Base-by-base conservation (phyloP, 1,284 basidiomycete species). In the Melampsora larici-populina region DNA sequence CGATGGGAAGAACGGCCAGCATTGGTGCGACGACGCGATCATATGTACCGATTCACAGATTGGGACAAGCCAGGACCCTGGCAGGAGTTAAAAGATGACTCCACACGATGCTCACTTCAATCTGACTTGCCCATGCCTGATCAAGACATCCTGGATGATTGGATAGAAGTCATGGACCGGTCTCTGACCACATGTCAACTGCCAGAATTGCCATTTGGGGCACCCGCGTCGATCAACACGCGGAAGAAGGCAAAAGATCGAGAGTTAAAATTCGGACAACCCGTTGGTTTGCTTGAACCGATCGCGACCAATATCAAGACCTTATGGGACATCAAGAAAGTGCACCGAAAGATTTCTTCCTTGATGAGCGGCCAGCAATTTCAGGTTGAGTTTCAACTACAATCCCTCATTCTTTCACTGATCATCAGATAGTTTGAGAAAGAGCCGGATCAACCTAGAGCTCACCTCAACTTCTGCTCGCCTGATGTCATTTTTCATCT, bases 271-370 rank as follows among this genome's bases (percentile, higher is more conserved):
- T 40, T n/a, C 7, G 43, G 24, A 26, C 21, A 26, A n/a, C 73
- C 46, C 0, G 24, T 55, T 26, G 65, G 72, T 31, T 49, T 76
- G 51, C 55, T 55, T 26, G 46, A 68, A 43, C 73, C 64, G 0
- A 76, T 76, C 18, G n/a, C 40, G 36, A 29, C 64, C 13, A 76
- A 76, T 48, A 62, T 76, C 48, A 76, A 68, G 21, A 76, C 64
- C 2, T 60, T 76, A 40, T 76, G 73, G 73, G 73, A 76, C 24
- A 76, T 76, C 65, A 76, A 76, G 55, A 76, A 46, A 31, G n/a
- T 76, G 24, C 66, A 76, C 60, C 26, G 65, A 43, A 67, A 68
- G 29, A 46, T 76, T n/a, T 68, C 65, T 17, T 31, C 65, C 40
- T 31, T 76, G 64, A 29, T 76, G 51, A 48, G 49, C 21, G 73